phyloP scores from a whole-genome alignment of 2,329 filamentous ascomycete species.

The Fusarium falciforme region DNA sequence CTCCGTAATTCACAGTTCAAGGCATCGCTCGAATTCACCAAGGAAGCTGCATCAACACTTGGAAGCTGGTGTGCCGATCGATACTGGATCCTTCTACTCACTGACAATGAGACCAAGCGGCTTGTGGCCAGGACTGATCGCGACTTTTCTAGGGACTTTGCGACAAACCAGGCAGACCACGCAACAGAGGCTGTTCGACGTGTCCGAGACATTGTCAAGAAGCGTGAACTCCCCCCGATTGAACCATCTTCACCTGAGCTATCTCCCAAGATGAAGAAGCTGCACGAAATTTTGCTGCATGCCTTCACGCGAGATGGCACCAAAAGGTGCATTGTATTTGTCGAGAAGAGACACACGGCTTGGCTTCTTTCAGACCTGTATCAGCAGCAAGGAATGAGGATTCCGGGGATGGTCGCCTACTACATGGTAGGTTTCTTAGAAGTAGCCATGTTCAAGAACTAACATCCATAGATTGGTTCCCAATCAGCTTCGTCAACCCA shows the following conservation, averaged over 20 bases:
- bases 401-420: conserved; percentile 69
- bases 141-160: conserved; percentile 39
- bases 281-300: conserved; percentile 69
- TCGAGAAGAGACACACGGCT: conserved; percentile 82
- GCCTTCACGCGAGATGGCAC: conserved; percentile 71
- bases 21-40: conserved; percentile 69
- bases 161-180: conserved; percentile 50
- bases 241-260: conserved; percentile 54
- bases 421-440: conserved; percentile 64
- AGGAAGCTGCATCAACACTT: conserved; percentile 71
- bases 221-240: conserved; percentile 58
- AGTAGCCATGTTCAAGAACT: neutral
- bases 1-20: conserved; percentile 60
- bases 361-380: conserved; percentile 78
- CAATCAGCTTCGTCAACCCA: conserved; percentile 57
- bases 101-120: conserved; percentile 70
- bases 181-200: conserved; percentile 68
- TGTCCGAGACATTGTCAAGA: conserved; percentile 66
- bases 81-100: conserved; percentile 79
- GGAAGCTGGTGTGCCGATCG: conserved; percentile 88
- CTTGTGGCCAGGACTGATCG: conserved; percentile 67
- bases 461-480: conserved; percentile 45
- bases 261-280: conserved; percentile 77
- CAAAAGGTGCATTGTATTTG: conserved; percentile 84
- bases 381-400: conserved; percentile 61